A percentile compares a stretch with the other conserved stretches of the same genome.
These are phyloP conservation scores for Neurospora sp. DNA, from an alignment of 495 filamentous ascomycete species.

Conservation along the genomic window DNA sequence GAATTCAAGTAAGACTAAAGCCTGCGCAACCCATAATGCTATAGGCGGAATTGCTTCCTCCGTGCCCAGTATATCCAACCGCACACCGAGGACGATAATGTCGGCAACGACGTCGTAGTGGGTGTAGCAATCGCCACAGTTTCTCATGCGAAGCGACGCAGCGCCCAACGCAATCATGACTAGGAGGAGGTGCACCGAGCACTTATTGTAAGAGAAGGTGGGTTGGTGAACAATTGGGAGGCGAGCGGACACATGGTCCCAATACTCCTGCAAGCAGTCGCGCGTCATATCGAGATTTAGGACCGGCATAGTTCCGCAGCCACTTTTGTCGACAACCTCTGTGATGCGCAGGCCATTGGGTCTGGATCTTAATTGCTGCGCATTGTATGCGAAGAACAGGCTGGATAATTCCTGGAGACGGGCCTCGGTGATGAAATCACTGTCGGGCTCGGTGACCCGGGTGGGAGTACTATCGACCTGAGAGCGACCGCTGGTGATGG, in stretches of 20 bases:
- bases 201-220: slow-evolving; percentile 77
- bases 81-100: slow-evolving; percentile 73
- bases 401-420: slow-evolving; percentile 71
- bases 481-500: slow-evolving; percentile 48
- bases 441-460: slow-evolving; percentile 58
- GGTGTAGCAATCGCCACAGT: slow-evolving; percentile 56
- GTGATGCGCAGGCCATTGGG: slow-evolving; percentile 47
- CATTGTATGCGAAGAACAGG: slow-evolving; percentile 68
- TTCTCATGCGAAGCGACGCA: slow-evolving; percentile 69
- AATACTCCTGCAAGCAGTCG: slow-evolving; percentile 84
- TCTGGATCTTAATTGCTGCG: slow-evolving; percentile 59
- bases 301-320: slow-evolving; percentile 53
- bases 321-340: slow-evolving; percentile 58
- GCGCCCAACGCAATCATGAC: slow-evolving; percentile 87
- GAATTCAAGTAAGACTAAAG: slow-evolving; percentile 77
- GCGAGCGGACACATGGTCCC: slow-evolving; percentile 86
- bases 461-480: slow-evolving; percentile 62
- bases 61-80: slow-evolving; percentile 81
- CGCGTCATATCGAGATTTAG: slow-evolving; percentile 83
- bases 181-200: slow-evolving; percentile 69
- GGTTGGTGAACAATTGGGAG: slow-evolving; percentile 89
- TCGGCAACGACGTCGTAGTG: slow-evolving; percentile 68
- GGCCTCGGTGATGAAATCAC: slow-evolving; percentile 67
- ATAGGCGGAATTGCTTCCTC: slow-evolving; percentile 82
- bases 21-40: slow-evolving; percentile 90